Evolutionary conservation across 179 eudicot genomes (phyloP), one percentile per base, ranked within the genome.

Genomic region (Beta macrorhiza): DNA sequence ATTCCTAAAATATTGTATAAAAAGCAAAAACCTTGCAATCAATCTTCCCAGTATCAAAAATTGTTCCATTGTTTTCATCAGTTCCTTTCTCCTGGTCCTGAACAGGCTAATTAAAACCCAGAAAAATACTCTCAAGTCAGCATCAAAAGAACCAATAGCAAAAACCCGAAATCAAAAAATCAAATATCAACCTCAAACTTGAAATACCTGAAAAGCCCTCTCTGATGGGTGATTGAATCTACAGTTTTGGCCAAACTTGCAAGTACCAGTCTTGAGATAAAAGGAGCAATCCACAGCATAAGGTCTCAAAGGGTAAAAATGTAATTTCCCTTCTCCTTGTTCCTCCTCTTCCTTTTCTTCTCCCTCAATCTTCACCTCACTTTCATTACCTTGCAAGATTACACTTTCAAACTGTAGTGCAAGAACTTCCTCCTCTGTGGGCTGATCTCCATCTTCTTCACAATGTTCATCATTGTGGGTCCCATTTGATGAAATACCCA

Each of bases 11-110:
- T 22, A 75, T 63, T 70, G 51, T 56, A 71, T 20, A 64, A 64
- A 80, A 73, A 63, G 62, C 45, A 20, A 69, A n/a, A 75, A 87
- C 90, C 90, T 88, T 88, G 90, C 90, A 86, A 78, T 80, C 85
- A 82, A 79, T 86, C 87, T 84, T 88, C 62, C 81, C 84, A 80
- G 69, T 29, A 75, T 78, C 85, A 78, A 16, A 73, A 74, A 53
- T 44, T 59, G 65, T 12, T 61, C 80, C 88, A 73, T 79, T 83
- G 74, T 65, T 14, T 32, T 85, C 81, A 44, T 76, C 78, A 69
- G 42, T n/a, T 44, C 74, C 79, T 74, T 78, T 51, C 25, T 74
- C 84, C 76, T 72, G 80, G 64, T 78, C 78, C 71, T 71, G 82
- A 52, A 64, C 83, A 86, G 79, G 74, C 82, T 82, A 19, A 76